Base-by-base conservation (phyloP, 768 basidiomycete species). In the Mycena galopus region DNA sequence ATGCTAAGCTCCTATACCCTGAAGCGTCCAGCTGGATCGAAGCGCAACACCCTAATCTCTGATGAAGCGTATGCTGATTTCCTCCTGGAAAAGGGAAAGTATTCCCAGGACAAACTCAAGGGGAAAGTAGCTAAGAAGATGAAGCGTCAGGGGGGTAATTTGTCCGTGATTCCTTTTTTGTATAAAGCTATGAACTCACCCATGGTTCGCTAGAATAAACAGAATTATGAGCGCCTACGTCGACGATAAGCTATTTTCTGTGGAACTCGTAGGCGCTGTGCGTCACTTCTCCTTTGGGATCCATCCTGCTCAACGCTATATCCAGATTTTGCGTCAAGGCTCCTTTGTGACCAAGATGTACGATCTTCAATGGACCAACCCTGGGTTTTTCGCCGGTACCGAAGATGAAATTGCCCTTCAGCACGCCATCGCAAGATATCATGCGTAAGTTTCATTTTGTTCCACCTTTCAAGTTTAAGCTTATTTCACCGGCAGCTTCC, bases 181-280 rank as follows among this genome's bases (percentile, higher is more conserved):
- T 33, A 51, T 55, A 21, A 21, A 23, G 65, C 21, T 6, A 30
- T 21, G 35, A n/a, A 58, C 30, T 56, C n/a, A 23, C 35, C 10
- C 12, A 47, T n/a, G n/a, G 9, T n/a, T 3, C 11, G 21, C n/a
- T n/a, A 88, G 87, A 53, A 75, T 81, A 44, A 72, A 76, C 3
- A 82, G 84, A 35, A 82, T 90, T 21, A 76, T 89, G 78, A 81
- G 81, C 50, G 89, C 89, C 1, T 91, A 92, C 75, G 77, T 71
- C 4, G 82, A 88, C 19, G 88, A 87, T 29, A 84, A 86, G 61
- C 82, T 84, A 0, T 91, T 88, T 75, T 91, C 90, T 0, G 78
- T 90, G 30, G 86, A 91, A 37, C 84, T 92, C 1, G 84, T 86
- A 4, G 89, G 89, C 2, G 90, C 90, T 1, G 90, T 90, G 65